Evolutionary conservation across 1,284 basidiomycete species (phyloP).

Genomic region (Taiwanofungus camphoratus): DNA sequence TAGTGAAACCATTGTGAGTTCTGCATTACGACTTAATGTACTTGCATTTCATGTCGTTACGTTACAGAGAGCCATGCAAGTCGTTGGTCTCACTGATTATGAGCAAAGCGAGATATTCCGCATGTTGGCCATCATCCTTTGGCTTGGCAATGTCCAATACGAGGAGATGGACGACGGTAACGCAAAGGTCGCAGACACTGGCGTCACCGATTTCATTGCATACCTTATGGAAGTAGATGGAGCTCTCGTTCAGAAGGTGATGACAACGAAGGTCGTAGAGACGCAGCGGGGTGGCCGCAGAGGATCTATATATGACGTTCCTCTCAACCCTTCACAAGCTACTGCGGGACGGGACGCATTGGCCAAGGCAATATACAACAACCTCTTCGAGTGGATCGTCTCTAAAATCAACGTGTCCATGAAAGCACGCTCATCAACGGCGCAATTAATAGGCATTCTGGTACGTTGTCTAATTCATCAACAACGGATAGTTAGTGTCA

Average conservation of each 20-base stretch:
- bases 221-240: constrained; percentile 91
- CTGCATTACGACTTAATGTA: too few species aligned
- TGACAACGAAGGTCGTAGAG: constrained; percentile 87
- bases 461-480: constrained; percentile 35
- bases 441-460: constrained; percentile 94
- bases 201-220: constrained; percentile 92
- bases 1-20: constrained; percentile 76
- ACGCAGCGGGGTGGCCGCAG: constrained; percentile 88
- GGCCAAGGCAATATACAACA: constrained; percentile 97
- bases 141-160: constrained; percentile 96
- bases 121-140: constrained; percentile 89
- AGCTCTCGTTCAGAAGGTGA: constrained; percentile 76
- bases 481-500: background rate
- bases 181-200: constrained; percentile 74
- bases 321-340: constrained; percentile 92
- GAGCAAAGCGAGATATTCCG: constrained; percentile 95
- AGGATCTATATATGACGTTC: constrained; percentile 96
- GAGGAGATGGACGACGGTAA: constrained; percentile 88
- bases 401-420: constrained; percentile 94
- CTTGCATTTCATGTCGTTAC: background rate
- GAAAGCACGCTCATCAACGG: constrained; percentile 72
- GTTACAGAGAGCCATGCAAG: constrained; percentile 83
- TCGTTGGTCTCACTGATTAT: constrained; percentile 78
- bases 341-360: constrained; percentile 86
- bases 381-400: constrained; percentile 99